Percentiles rank a stretch among this genome's conserved stretches.
These are phyloP conservation scores for Russula virescens DNA, from an alignment of 768 basidiomycete genomes.

Conservation along the genomic window DNA sequence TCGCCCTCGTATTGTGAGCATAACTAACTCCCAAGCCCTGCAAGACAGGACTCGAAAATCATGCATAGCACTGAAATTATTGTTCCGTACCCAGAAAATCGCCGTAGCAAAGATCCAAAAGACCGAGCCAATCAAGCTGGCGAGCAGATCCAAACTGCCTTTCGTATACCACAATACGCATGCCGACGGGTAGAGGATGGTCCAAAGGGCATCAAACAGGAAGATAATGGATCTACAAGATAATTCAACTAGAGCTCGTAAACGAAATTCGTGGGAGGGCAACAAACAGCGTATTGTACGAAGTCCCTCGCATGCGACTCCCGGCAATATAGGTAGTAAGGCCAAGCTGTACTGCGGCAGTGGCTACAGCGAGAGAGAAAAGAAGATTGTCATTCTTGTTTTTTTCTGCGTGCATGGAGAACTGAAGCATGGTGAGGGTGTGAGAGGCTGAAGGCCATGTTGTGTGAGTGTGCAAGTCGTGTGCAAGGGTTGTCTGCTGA, in stretches of 20 bases:
- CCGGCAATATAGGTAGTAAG: slow-evolving; percentile 50
- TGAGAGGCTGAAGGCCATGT: not conserved
- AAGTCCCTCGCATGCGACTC: not conserved
- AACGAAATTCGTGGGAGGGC: not conserved
- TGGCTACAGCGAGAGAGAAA: slow-evolving; percentile 53
- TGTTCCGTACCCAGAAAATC: slow-evolving; percentile 55
- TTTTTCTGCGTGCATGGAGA: not conserved
- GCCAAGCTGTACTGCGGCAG: slow-evolving; percentile 66
- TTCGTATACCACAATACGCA: slow-evolving; percentile 70
- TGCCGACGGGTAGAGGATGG: slow-evolving; percentile 59
- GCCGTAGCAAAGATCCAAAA: slow-evolving; percentile 64
- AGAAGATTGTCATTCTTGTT: slow-evolving; percentile 31
- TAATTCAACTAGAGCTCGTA: slow-evolving; percentile 39
- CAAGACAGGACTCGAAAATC: slow-evolving; percentile 9
- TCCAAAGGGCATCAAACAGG: slow-evolving; percentile 67
- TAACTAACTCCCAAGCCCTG: slow-evolving; percentile 65
- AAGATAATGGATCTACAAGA: slow-evolving; percentile 47
- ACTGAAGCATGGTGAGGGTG: slow-evolving; percentile 9
- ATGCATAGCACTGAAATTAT: not conserved
- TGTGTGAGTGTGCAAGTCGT: not conserved
- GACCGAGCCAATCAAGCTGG: slow-evolving; percentile 73
- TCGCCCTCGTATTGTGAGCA: slow-evolving; percentile 40
- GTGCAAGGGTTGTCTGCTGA: slow-evolving; percentile 17
- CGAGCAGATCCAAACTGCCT: slow-evolving; percentile 59
- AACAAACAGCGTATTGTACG: slow-evolving; percentile 9